Base-by-base conservation (phyloP, 371 early-diverging fungal genomes). In the Mucor piriformis region DNA sequence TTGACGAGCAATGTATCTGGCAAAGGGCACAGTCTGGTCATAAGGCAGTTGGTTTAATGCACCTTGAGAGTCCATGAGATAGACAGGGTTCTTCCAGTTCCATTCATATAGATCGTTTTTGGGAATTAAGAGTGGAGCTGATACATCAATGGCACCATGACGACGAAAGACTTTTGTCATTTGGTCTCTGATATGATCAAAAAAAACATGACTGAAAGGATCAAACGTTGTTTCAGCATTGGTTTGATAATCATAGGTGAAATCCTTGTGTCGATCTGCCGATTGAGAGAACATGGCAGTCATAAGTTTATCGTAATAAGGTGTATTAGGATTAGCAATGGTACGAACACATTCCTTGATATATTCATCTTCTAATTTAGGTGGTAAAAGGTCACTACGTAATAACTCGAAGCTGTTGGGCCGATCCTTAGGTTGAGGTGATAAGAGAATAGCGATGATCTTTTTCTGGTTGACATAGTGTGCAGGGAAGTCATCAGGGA, bases 21-120 rank as follows among this genome's bases (percentile, higher is more conserved):
- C 95, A 82, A 95, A 96, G 4, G 97, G 95, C 3, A 91, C 87
- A 0, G 96, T 96, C 66, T 96, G 82, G 72, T 97, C 97, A 68
- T 89, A 92, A 0, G 95, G 95, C 16, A 97, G 70, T 34, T 87
- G 92, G 44, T 95, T 95, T 32, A 95, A 70, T 21, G 84, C 83
- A 40, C 96, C 97, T 38, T 82, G 81, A 2, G 88, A 72, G 53
- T 97, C 96, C 73, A 97, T 77, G 33, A 94, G 71, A 61, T 88
- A 81, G 3, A 91, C 95, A 1, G 91, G 89, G 23, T 81, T 81
- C 59, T 91, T 89, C 66, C 82, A 81, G 49, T 76, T 77, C 64
- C 71, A 80, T 52, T 90, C 87, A 49, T 88, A 83, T 7, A 87
- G 54, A 32, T 85, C 88, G n/a, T 87, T 79, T 55, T 91, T 90